A percentile compares a stretch with the other conserved stretches of the same genome.
phyloP scores from a whole-genome alignment of 345 rosid genomes.

The Eucalyptus pauciflora region DNA sequence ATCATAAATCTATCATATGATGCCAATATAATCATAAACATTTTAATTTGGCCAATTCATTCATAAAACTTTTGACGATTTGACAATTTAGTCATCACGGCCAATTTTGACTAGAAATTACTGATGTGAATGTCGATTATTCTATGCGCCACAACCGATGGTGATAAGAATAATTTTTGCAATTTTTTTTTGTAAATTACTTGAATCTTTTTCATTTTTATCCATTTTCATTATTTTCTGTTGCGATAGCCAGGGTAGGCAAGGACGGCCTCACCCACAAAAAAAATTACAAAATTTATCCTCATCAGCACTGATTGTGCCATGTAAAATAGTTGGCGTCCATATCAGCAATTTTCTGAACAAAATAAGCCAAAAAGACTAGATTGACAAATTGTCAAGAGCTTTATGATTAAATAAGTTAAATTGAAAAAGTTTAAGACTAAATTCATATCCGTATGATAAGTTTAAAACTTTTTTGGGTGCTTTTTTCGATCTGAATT shows the following conservation, averaged over 20 bases:
- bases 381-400: not conserved
- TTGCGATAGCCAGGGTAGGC: rapidly evolving
- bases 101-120: rapidly evolving
- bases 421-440: rapidly evolving
- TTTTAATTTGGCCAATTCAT: not conserved
- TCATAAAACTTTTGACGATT: not conserved
- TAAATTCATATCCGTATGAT: rapidly evolving
- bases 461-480: rapidly evolving
- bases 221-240: not conserved
- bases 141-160: rapidly evolving
- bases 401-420: rapidly evolving
- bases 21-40: rapidly evolving
- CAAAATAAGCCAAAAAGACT: not conserved
- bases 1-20: rapidly evolving
- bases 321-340: rapidly evolving
- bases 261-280: not conserved
- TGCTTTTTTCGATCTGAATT: not conserved
- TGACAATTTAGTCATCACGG: rapidly evolving
- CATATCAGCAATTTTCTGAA: rapidly evolving
- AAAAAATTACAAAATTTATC: not conserved
- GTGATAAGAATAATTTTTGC: not conserved
- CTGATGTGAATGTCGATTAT: rapidly evolving
- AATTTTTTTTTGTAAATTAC: too few species aligned
- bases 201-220: not conserved
- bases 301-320: rapidly evolving